phyloP scores from a whole-genome alignment of 805 yeast genomes.

The Spathaspora girioi region DNA sequence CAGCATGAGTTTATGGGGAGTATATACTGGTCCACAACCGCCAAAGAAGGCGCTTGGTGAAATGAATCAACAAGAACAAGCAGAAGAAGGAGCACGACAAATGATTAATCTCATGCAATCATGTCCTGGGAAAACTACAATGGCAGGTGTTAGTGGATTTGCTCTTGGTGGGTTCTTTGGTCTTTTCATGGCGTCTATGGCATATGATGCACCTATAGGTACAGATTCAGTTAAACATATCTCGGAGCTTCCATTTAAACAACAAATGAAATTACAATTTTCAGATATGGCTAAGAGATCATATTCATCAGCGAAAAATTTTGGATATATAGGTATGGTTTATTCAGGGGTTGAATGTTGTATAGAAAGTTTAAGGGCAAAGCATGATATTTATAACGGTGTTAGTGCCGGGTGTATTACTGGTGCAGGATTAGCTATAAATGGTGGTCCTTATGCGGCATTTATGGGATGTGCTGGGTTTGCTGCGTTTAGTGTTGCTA shows the following conservation, averaged over 20 bases:
- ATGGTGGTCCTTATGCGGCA: slow-evolving; percentile 93
- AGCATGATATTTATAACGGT: slow-evolving; percentile 89
- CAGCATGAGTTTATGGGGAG: slow-evolving; percentile 22
- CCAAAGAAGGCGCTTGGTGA: slow-evolving; percentile 52
- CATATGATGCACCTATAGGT: slow-evolving; percentile 78
- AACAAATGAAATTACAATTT: slow-evolving; percentile 89
- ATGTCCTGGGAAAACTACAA: slow-evolving; percentile 90
- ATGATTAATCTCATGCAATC: slow-evolving; percentile 85
- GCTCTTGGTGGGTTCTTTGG: slow-evolving; percentile 95
- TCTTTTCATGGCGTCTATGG: slow-evolving; percentile 82
- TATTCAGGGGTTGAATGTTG: slow-evolving; percentile 91
- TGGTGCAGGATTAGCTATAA: slow-evolving; percentile 92
- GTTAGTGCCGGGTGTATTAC: slow-evolving; percentile 92
- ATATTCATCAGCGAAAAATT: slow-evolving; percentile 86
- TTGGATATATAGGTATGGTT: slow-evolving; percentile 88
- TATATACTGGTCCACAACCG: slow-evolving; percentile 31
- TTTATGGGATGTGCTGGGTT: slow-evolving; percentile 93
- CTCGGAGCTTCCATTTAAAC: slow-evolving; percentile 82
- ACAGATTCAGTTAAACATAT: slow-evolving; percentile 53
- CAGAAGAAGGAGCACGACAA: slow-evolving; percentile 80
- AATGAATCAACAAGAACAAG: slow-evolving; percentile 90
- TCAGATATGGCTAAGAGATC: slow-evolving; percentile 89
- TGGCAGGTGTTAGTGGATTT: slow-evolving; percentile 93
- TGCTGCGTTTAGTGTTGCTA: slow-evolving; percentile 90
- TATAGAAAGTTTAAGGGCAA: slow-evolving; percentile 81